These are phyloP conservation scores for Sphaerosporella brunnea DNA, from an alignment of 495 filamentous ascomycete genomes.

Conservation along the genomic window DNA sequence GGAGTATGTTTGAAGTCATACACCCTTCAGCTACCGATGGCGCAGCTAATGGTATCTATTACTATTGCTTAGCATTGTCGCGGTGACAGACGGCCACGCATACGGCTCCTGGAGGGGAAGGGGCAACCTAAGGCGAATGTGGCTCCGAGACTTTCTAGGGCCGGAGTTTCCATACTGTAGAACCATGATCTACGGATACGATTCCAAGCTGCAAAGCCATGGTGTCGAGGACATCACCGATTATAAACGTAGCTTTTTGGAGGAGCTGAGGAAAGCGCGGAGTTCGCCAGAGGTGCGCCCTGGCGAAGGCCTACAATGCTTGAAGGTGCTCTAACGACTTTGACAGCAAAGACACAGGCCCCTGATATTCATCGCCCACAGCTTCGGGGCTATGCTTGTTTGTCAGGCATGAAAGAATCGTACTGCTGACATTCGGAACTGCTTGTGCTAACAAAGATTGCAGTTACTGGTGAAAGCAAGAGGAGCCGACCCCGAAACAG, in stretches of 20 bases:
- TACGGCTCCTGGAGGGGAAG: slow-evolving; percentile 6
- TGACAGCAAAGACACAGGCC: slow-evolving; percentile 1
- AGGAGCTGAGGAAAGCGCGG: slow-evolving; percentile 9
- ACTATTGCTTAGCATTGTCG: slow-evolving; percentile 6
- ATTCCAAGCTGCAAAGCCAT: slow-evolving; percentile 2
- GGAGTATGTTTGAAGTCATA: slow-evolving; percentile 5
- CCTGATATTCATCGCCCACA: slow-evolving; percentile 10
- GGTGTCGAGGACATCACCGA: neutral
- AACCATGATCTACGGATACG: slow-evolving; percentile 9
- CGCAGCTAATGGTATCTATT: no score
- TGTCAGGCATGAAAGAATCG: neutral
- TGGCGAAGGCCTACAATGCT: neutral
- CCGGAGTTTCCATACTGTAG: slow-evolving; percentile 6
- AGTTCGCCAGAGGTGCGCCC: neutral
- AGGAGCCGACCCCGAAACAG: neutral
- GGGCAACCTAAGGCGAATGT: neutral
- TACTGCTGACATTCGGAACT: neutral
- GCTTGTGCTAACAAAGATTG: neutral
- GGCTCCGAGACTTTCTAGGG: slow-evolving; percentile 8
- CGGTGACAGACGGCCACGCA: slow-evolving; percentile 8
- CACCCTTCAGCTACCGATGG: no score
- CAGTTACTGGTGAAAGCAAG: neutral
- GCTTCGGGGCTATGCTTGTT: neutral
- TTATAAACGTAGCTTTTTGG: slow-evolving; percentile 6
- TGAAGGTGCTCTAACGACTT: neutral